phyloP scores from a whole-genome alignment of 2,329 filamentous ascomycete genomes.

The Epichloe sp. region DNA sequence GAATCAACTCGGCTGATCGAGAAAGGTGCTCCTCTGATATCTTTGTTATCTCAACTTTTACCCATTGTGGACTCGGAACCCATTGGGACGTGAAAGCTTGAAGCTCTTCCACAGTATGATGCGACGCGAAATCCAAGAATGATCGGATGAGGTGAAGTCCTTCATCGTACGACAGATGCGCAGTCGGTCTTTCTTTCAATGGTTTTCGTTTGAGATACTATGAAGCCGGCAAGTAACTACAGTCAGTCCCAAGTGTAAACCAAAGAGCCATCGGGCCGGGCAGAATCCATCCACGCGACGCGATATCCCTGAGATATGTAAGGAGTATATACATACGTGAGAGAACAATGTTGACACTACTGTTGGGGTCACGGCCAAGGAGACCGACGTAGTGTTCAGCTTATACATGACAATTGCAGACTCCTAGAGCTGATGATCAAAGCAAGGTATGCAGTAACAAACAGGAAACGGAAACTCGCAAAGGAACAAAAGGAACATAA shows the following conservation, averaged over 20 bases:
- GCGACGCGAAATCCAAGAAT: conserved; percentile 74
- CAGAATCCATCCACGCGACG: conserved; percentile 1
- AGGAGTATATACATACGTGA: conserved; percentile 47
- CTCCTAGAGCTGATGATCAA: neutral
- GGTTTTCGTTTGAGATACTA: conserved; percentile 74
- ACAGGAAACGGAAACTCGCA: neutral
- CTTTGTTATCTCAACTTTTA: conserved; percentile 57
- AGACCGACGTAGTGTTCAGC: conserved; percentile 70
- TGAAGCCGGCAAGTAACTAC: neutral
- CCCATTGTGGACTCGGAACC: conserved; percentile 82
- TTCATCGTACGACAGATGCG: conserved; percentile 88
- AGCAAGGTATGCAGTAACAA: neutral
- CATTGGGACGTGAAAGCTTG: conserved; percentile 86
- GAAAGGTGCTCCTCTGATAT: conserved; percentile 53
- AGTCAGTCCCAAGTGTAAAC: neutral
- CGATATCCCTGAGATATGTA: neutral
- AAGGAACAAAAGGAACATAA: neutral
- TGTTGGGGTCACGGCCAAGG: conserved; percentile 73
- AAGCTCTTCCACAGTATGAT: conserved; percentile 84
- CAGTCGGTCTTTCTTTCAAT: conserved; percentile 66
- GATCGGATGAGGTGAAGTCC: conserved; percentile 75
- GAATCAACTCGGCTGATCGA: conserved; percentile 53
- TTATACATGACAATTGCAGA: conserved; percentile 26
- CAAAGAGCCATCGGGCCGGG: neutral
- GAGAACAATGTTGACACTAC: conserved; percentile 76